A percentile compares a stretch with the other conserved stretches of the same genome.
Conservation (phyloP, 352 stramenopile species). For the Phytophthora syringae region DNA sequence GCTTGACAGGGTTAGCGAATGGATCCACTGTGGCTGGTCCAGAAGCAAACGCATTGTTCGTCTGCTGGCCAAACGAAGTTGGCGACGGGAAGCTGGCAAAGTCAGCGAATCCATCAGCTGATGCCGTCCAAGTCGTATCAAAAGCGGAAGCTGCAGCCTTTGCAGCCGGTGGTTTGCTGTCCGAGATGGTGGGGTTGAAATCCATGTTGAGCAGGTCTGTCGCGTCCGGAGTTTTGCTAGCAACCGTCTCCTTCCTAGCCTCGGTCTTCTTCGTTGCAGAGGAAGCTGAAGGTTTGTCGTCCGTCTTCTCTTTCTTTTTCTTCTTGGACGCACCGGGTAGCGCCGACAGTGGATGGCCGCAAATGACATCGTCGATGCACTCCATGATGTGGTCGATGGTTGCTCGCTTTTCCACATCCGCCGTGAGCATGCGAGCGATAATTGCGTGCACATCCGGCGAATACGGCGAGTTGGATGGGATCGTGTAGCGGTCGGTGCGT, state of each 20-base stretch:
- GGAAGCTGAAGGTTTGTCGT: conserved; percentile 1
- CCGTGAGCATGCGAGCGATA: conserved; percentile 92
- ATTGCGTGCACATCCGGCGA: conserved; percentile 88
- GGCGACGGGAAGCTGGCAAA: conserved; percentile 71
- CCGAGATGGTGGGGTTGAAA: conserved; percentile 66
- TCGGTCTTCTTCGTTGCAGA: conserved; percentile 55
- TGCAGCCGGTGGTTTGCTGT: conserved; percentile 18
- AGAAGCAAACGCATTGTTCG: conserved; percentile 18
- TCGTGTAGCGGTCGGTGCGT: conserved; percentile 93
- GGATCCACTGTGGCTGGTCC: conserved; percentile 23
- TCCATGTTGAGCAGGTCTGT: conserved; percentile 72
- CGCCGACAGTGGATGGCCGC: conserved; percentile 46
- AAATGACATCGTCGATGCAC: conserved; percentile 79
- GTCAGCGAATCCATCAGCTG: conserved; percentile 56
- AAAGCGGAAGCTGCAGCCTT: conserved; percentile 24
- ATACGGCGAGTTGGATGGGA: conserved; percentile 91
- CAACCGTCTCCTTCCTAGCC: conserved; percentile 58
- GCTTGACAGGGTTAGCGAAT: conserved; percentile 61
- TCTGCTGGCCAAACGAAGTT: conserved; percentile 24
- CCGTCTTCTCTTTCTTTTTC: conserved; percentile 35
- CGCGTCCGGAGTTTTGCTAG: conserved; percentile 41
- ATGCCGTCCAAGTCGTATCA: conserved; percentile 27
- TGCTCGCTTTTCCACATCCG: conserved; percentile 89
- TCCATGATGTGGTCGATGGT: conserved; percentile 94
- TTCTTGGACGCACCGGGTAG: conserved; percentile 35